These are phyloP conservation scores for Claviceps humidiphila DNA, from an alignment of 2,329 filamentous ascomycete genomes.

Conservation along the genomic window DNA sequence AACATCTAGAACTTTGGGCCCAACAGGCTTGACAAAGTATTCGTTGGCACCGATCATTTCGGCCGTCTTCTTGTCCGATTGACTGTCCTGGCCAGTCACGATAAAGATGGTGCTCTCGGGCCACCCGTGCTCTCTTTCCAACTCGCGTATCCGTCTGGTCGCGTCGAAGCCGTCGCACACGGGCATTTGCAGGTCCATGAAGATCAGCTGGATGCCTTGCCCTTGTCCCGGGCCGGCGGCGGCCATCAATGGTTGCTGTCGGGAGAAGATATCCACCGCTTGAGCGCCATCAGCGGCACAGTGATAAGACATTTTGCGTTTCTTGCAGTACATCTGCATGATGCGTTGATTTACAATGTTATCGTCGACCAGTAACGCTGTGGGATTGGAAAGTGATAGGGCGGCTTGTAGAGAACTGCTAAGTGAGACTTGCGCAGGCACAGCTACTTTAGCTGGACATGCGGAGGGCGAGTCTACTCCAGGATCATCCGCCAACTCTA, in stretches of 20 bases:
- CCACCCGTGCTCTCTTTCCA: slow-evolving; percentile 10
- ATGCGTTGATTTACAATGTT: slow-evolving; percentile 36
- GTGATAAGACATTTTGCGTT: slow-evolving; percentile 26
- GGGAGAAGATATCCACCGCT: slow-evolving; percentile 22
- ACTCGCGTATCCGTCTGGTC: slow-evolving; percentile 12
- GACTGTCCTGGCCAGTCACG: slow-evolving; percentile 16
- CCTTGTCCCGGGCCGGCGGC: slow-evolving; percentile 2
- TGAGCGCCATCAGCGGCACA: slow-evolving; percentile 30
- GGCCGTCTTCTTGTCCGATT: background rate
- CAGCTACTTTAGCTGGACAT: background rate
- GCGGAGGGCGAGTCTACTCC: background rate
- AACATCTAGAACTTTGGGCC: background rate
- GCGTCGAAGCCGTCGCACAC: slow-evolving; percentile 17
- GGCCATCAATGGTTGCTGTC: slow-evolving; percentile 8
- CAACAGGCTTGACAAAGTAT: background rate
- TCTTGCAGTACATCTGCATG: slow-evolving; percentile 31
- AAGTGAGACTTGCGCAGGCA: background rate
- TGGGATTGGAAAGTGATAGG: slow-evolving; percentile 7
- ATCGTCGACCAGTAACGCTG: slow-evolving; percentile 31
- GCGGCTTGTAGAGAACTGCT: background rate
- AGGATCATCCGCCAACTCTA: background rate
- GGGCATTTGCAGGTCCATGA: slow-evolving; percentile 19
- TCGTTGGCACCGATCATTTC: background rate
- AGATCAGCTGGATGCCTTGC: slow-evolving; percentile 10
- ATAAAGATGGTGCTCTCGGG: slow-evolving; percentile 12